Evolutionary conservation across 2,329 filamentous ascomycete species (phyloP).

Genomic region (Fusarium temperatum): DNA sequence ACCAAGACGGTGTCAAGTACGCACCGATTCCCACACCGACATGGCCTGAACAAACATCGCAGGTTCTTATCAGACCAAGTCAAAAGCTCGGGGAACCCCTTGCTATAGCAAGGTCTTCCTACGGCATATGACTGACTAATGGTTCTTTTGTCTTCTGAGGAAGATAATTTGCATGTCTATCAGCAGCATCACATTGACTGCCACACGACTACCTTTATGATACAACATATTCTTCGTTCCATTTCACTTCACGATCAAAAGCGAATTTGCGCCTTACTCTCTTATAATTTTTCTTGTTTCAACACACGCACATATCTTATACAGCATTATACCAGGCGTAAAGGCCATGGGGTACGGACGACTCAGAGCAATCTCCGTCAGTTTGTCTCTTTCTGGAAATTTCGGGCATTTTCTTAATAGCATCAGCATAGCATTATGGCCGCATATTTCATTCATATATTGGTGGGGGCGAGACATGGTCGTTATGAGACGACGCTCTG

Average conservation of each 20-base stretch:
- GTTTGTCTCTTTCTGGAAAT: slow-evolving; percentile 23
- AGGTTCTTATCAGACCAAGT: background rate
- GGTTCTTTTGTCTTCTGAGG: background rate
- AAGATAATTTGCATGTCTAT: background rate
- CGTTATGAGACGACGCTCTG: background rate
- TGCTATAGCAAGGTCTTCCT: too few species aligned
- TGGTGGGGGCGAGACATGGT: background rate
- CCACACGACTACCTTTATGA: background rate
- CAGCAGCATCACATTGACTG: background rate
- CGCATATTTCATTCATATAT: slow-evolving; percentile 4
- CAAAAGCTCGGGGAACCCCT: too few species aligned
- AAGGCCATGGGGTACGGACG: slow-evolving; percentile 29
- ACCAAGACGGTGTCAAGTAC: slow-evolving; percentile 54
- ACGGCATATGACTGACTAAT: too few species aligned
- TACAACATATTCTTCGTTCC: background rate
- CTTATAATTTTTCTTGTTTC: slow-evolving; percentile 7
- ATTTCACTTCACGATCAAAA: background rate
- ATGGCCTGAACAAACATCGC: slow-evolving; percentile 43
- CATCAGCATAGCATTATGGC: slow-evolving; percentile 21
- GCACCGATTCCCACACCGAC: slow-evolving; percentile 47
- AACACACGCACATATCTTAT: slow-evolving; percentile 15
- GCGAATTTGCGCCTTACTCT: background rate
- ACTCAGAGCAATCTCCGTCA: slow-evolving; percentile 2
- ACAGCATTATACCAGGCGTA: slow-evolving; percentile 39
- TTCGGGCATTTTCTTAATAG: slow-evolving; percentile 11